Evolutionary conservation across 1,284 basidiomycete species (phyloP), one percentile per base, ranked within the genome.

Genomic region (Ceratobasidium theobromae): DNA sequence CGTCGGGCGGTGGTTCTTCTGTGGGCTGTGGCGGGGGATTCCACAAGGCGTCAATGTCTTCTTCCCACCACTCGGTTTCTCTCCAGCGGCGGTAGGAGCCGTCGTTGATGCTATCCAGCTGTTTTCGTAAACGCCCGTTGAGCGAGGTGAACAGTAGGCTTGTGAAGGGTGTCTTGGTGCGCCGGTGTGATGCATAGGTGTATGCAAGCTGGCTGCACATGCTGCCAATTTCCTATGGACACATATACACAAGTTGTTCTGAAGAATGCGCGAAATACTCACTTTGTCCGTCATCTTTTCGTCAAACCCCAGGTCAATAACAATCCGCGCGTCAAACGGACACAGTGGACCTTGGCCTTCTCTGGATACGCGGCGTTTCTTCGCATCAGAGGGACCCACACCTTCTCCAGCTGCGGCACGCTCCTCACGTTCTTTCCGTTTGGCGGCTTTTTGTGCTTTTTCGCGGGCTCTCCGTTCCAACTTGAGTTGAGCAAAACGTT

Each of bases 251-350:
- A 25, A 25, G n/a, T 9, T 4, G 25, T 23, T 27, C 27, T 8
- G 0, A 3, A 45, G 33, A 2, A 33, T 4, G 35, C 35, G 27
- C 35, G 53, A 21, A 21, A 33, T 33, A 78, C 87, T 72, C 74
- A 95, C 95, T 80, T 94, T 95, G 65, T 95, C 93, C 53, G 79
- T 86, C 97, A 99, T 99, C 77, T 89, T 82, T 52, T 94, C 86
- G 75, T 99, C 97, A 74, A 99, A 99, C 1, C 88, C 93, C 5
- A 97, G 81, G 77, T 99, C 97, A 28, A 99, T 78, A 21, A 97
- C 85, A 1, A 99, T 82, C 35, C 83, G 84, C 8, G 91, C 92
- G 16, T 82, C 81, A 73, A 93, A 95, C 27, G 74, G 81, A 65
- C 71, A 76, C 78, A 71, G 73, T 54, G 75, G 74, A 6, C 75